Evolutionary conservation across 345 rosid genomes (phyloP).

Genomic region (Toxicodendron radicans): DNA sequence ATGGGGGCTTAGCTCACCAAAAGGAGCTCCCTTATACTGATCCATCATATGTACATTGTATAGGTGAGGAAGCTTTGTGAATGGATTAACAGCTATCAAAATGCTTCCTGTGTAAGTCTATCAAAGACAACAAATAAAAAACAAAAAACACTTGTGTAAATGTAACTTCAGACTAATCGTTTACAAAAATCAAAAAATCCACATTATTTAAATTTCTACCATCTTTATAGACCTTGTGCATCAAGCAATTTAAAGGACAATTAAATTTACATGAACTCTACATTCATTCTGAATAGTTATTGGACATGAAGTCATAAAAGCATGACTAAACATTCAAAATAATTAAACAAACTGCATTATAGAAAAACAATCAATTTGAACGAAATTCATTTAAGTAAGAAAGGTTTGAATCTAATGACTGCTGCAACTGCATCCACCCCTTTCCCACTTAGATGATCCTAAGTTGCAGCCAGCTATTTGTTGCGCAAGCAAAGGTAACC

Average conservation of each 20-base stretch:
- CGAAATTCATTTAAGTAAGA: neutral
- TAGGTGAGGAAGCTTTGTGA: constrained; percentile 98
- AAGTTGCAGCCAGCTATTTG: neutral
- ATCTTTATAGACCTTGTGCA: neutral
- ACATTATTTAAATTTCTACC: no score
- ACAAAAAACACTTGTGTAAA: neutral
- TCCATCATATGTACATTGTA: constrained; percentile 98
- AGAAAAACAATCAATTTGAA: neutral
- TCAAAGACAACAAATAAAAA: constrained; percentile 16
- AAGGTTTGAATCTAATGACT: neutral
- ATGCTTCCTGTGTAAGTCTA: constrained; percentile 99
- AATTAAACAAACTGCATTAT: neutral
- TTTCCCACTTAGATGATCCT: neutral
- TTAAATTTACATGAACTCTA: constrained; percentile 9
- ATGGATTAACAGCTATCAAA: constrained; percentile 96
- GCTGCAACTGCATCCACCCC: neutral
- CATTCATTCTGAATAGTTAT: neutral
- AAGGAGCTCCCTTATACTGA: constrained; percentile 94
- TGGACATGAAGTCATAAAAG: neutral
- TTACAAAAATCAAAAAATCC: neutral
- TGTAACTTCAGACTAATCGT: constrained; percentile 6
- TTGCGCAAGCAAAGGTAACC: neutral
- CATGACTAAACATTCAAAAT: neutral
- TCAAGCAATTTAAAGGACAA: neutral
- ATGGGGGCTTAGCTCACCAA: constrained; percentile 97